These are phyloP conservation scores for Coemansia sp. DNA, from an alignment of 192 early-diverging fungal genomes.

Conservation along the genomic window DNA sequence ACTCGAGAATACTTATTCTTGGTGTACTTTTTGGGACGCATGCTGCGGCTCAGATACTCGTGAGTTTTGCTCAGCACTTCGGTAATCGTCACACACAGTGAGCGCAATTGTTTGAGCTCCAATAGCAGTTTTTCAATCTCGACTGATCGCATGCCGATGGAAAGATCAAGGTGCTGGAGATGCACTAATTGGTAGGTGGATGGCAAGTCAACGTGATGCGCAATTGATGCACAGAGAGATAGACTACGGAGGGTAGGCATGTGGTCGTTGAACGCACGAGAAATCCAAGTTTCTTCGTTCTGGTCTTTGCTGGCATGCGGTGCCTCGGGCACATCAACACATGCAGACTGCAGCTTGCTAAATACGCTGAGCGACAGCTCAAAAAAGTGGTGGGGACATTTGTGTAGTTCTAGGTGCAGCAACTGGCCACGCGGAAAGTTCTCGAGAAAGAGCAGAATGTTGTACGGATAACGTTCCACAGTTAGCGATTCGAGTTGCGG, in stretches of 20 bases:
- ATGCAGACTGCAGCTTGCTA: neutral
- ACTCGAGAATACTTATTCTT: neutral
- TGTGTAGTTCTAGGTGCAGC: constrained; percentile 14
- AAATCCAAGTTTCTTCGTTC: constrained; percentile 23
- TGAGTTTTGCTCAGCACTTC: constrained; percentile 27
- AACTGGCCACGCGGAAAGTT: constrained; percentile 40
- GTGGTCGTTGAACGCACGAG: neutral
- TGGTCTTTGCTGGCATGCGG: constrained; percentile 1
- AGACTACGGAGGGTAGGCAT: constrained; percentile 10
- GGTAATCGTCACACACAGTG: constrained; percentile 15
- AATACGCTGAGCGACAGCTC: constrained; percentile 19
- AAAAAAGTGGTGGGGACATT: constrained; percentile 17
- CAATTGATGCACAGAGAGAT: constrained; percentile 1
- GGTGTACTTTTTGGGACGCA: constrained; percentile 21
- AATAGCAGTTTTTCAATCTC: constrained; percentile 33
- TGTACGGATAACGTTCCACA: constrained; percentile 24
- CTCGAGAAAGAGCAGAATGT: constrained; percentile 30
- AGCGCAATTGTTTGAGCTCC: constrained; percentile 10
- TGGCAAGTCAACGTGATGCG: constrained; percentile 15
- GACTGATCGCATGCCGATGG: constrained; percentile 18
- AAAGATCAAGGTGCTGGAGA: constrained; percentile 17
- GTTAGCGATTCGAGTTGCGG: constrained; percentile 23
- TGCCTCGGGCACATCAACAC: constrained; percentile 16
- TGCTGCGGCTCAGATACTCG: constrained; percentile 32
- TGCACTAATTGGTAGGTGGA: neutral